Evolutionary conservation across 169 alveolate genomes (phyloP).

Genomic region (Plasmodium fragile): DNA sequence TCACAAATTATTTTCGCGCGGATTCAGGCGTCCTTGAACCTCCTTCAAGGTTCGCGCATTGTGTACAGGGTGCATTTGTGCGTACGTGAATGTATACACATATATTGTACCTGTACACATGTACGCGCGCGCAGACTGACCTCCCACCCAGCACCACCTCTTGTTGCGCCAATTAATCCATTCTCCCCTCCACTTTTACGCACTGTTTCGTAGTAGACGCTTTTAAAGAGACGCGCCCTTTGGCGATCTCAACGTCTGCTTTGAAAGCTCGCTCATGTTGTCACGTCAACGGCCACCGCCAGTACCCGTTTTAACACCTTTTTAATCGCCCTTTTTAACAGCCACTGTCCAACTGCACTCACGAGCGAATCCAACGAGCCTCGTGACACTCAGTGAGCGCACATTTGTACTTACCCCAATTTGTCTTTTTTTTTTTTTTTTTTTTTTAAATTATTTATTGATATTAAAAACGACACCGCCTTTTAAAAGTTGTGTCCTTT

Average conservation of each 20-base stretch:
- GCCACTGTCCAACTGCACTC: not conserved
- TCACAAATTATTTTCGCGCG: slow-evolving; percentile 8
- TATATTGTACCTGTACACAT: not conserved
- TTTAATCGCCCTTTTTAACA: no score
- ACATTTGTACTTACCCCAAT: not conserved
- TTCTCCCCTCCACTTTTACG: not conserved
- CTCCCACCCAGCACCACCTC: no score
- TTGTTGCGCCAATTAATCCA: not conserved
- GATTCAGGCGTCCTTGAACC: not conserved
- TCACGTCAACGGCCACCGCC: not conserved
- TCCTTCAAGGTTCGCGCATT: not conserved
- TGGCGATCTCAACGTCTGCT: not conserved
- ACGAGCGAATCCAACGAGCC: not conserved
- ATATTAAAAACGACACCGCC: not conserved
- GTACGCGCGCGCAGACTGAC: not conserved
- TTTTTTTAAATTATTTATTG: not conserved
- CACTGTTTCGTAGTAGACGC: not conserved
- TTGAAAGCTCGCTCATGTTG: not conserved
- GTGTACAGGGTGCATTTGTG: not conserved
- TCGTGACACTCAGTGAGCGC: not conserved
- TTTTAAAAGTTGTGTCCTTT: not conserved
- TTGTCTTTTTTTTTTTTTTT: not conserved
- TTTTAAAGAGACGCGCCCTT: not conserved
- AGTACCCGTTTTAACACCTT: not conserved
- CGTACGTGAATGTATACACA: not conserved